Percentiles rank a stretch among this genome's conserved stretches.
phyloP scores from a whole-genome alignment of 2,329 filamentous ascomycete species.

The Aspergillus hortae region DNA sequence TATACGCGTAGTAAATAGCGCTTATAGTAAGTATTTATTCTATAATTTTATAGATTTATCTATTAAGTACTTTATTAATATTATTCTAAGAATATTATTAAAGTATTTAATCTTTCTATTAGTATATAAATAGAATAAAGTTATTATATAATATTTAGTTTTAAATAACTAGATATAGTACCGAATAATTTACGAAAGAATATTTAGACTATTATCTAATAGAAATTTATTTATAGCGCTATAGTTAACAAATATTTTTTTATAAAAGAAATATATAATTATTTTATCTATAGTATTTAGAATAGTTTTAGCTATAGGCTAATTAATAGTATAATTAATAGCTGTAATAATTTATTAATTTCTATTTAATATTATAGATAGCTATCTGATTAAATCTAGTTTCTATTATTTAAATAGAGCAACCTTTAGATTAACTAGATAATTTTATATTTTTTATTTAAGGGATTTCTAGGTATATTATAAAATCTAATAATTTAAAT shows the following conservation, averaged over 20 bases:
- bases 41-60: neutral
- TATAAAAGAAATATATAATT: neutral
- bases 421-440: too few species aligned
- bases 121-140: neutral
- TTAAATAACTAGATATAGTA: too few species aligned
- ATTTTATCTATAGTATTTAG: neutral
- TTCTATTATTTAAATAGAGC: neutral
- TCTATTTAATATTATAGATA: neutral
- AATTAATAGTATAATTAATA: too few species aligned
- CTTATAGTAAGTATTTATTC: neutral
- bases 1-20: neutral
- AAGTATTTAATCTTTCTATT: neutral
- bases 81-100: neutral
- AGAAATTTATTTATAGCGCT: neutral
- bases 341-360: neutral
- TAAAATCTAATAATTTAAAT: neutral
- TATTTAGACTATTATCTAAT: too few species aligned
- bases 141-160: neutral
- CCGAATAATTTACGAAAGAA: too few species aligned
- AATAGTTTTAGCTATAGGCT: too few species aligned
- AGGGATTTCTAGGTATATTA: too few species aligned
- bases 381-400: neutral
- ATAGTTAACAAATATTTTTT: neutral
- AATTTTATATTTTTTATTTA: neutral
- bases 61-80: neutral